Evolutionary conservation across 2,329 filamentous ascomycete species (phyloP).

Genomic region (Elsinoe ampelina): DNA sequence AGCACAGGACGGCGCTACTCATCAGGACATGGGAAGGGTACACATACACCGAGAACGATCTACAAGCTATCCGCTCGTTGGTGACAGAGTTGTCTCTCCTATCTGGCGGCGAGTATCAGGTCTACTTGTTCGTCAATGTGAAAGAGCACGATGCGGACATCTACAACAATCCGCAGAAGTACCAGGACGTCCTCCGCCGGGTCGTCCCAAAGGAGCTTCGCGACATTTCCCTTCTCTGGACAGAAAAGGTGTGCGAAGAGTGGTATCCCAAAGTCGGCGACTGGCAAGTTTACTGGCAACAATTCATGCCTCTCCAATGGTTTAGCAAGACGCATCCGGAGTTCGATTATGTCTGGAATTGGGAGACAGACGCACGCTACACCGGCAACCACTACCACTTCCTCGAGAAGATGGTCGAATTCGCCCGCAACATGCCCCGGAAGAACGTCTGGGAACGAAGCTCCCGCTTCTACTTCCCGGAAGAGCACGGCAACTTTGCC

Average conservation of each 20-base stretch:
- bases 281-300: slow-evolving; percentile 44
- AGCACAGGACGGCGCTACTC: slow-evolving; percentile 37
- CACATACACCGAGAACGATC: slow-evolving; percentile 38
- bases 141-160: slow-evolving; percentile 48
- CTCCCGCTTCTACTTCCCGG: slow-evolving; percentile 47
- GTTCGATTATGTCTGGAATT: slow-evolving; percentile 74
- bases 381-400: slow-evolving; percentile 77
- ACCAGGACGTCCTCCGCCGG: slow-evolving; percentile 50
- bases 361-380: slow-evolving; percentile 74
- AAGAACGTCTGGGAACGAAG: slow-evolving; percentile 52
- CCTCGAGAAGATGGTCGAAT: slow-evolving; percentile 53
- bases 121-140: slow-evolving; percentile 40
- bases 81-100: slow-evolving; percentile 38
- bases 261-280: slow-evolving; percentile 42
- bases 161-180: slow-evolving; percentile 49
- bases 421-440: slow-evolving; percentile 45
- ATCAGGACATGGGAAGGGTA: slow-evolving; percentile 41
- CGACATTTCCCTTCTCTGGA: slow-evolving; percentile 65
- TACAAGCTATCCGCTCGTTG: slow-evolving; percentile 37
- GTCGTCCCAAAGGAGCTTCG: slow-evolving; percentile 61
- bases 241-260: slow-evolving; percentile 44
- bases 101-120: slow-evolving; percentile 40
- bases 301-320: slow-evolving; percentile 66
- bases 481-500: slow-evolving; percentile 42
- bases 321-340: slow-evolving; percentile 68